These are phyloP conservation scores for Closterium sp. DNA, from an alignment of 139 green algal species.

Conservation along the genomic window DNA sequence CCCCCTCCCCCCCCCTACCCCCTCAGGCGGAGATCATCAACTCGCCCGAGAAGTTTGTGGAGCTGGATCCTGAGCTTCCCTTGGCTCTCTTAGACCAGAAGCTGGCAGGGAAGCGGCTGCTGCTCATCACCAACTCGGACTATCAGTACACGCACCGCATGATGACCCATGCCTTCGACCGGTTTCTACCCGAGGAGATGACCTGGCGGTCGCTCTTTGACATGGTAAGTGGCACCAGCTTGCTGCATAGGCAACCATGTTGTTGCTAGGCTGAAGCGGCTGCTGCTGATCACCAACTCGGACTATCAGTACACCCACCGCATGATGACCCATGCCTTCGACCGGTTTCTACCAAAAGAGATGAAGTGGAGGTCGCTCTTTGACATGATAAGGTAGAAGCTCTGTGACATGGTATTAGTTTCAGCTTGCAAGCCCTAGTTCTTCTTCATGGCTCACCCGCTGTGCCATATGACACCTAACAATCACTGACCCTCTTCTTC, in stretches of 20 bases:
- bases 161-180: slow-evolving; percentile 48
- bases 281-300: slow-evolving; percentile 94
- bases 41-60: slow-evolving; percentile 73
- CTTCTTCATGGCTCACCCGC: slow-evolving; percentile 69
- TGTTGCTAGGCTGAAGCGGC: slow-evolving; percentile 8
- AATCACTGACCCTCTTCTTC: too few species aligned
- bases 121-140: slow-evolving; percentile 16
- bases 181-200: slow-evolving; percentile 74
- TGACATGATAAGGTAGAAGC: slow-evolving; percentile 85
- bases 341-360: slow-evolving; percentile 72
- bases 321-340: slow-evolving; percentile 67
- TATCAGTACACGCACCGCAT: slow-evolving; percentile 53
- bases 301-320: slow-evolving; percentile 56
- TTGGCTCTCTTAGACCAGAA: slow-evolving; percentile 88
- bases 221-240: slow-evolving; percentile 79
- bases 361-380: slow-evolving; percentile 92
- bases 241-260: too few species aligned
- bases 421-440: slow-evolving; percentile 91
- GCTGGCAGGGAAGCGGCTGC: slow-evolving; percentile 69
- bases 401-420: too few species aligned
- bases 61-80: slow-evolving; percentile 82
- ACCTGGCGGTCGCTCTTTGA: slow-evolving; percentile 91
- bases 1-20: too few species aligned
- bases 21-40: slow-evolving; percentile 81
- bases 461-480: slow-evolving; percentile 72